Evolutionary conservation across 306 rosid species (phyloP), one percentile per base, ranked within the genome.

Genomic region (Cyamopsis tetragonoloba): DNA sequence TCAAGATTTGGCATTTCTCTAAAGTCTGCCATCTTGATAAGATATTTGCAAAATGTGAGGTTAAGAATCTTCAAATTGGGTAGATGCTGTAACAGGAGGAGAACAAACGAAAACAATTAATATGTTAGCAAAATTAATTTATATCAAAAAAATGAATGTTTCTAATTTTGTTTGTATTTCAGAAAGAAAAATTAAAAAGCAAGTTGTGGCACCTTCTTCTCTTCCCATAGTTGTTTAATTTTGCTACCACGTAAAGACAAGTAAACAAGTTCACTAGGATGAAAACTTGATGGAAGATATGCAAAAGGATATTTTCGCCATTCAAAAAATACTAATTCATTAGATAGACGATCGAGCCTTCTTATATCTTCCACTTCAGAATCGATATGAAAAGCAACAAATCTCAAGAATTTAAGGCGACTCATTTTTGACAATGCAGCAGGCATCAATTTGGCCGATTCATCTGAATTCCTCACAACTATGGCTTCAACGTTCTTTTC

Each of bases 191-290:
- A 39, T 10, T 9, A 2, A 46, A 47, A 46, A 14, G 13, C 9
- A 38, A 26, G 7, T 13, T 20, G 15, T 6, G 2, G 4, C 27
- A 74, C 73, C 73, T 74, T 34, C 2, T 0, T 19, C 28, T 34
- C 72, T 22, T 43, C 0, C 81, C 81, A 62, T 2, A 70, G 15
- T 26, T 35, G 62, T 19, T 57, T 63, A 44, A 70, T 28, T 6
- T 2, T 62, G 22, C 77, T 44, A 9, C 0, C 0, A 2, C 0
- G 1, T 23, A 77, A 13, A 12, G 0, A 3, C 60, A 77, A 30
- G 1, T 43, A 55, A 32, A 77, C 47, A 19, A 77, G 77, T 6
- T 63, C 31, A 17, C 11, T 2, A 0, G 62, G 63, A 0, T 44
- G 24, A 70, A 63, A 77, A 44, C n/a, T n/a, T 8, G 54, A 37